These are phyloP conservation scores for Curvularia sp. DNA, from an alignment of 2,329 filamentous ascomycete species.

Conservation along the genomic window DNA sequence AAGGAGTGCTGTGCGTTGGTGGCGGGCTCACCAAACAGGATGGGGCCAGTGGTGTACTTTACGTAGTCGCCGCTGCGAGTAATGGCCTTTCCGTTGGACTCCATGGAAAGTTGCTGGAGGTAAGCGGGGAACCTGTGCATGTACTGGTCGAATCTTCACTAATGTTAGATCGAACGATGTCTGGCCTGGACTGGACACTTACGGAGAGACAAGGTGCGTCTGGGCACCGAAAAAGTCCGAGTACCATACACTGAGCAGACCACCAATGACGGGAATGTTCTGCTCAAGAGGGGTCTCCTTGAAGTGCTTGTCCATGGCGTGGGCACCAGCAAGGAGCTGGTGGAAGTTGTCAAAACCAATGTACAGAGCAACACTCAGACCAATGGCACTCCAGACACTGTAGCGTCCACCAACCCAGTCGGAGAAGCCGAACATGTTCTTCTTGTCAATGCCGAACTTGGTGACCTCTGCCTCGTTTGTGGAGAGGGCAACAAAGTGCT, in stretches of 20 bases:
- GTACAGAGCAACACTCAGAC: conserved; percentile 90
- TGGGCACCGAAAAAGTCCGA: conserved; percentile 98
- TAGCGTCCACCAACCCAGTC: conserved; percentile 98
- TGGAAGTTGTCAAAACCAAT: conserved; percentile 98
- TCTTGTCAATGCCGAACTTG: conserved; percentile 98
- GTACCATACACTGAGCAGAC: conserved; percentile 97
- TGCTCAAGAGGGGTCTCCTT: conserved; percentile 85
- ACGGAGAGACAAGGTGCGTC: conserved; percentile 95
- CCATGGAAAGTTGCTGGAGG: conserved; percentile 98
- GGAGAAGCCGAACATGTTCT: conserved; percentile 99
- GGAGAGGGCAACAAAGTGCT: conserved; percentile 98
- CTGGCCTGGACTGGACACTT: conserved; percentile 52
- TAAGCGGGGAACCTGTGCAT: conserved; percentile 98
- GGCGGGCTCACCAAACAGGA: conserved; percentile 96
- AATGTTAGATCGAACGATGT: conserved; percentile 14
- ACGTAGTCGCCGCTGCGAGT: conserved; percentile 86
- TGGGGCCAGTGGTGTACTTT: conserved; percentile 96
- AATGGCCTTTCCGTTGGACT: conserved; percentile 98
- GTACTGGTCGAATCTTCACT: conserved; percentile 89
- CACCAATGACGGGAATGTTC: conserved; percentile 93
- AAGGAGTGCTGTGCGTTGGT: conserved; percentile 99
- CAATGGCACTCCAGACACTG: conserved; percentile 98
- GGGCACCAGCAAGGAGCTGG: conserved; percentile 90
- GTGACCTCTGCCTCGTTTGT: conserved; percentile 95
- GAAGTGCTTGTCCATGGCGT: conserved; percentile 99